phyloP scores from a whole-genome alignment of 1,284 basidiomycete genomes.

The Vanrija pseudolonga region DNA sequence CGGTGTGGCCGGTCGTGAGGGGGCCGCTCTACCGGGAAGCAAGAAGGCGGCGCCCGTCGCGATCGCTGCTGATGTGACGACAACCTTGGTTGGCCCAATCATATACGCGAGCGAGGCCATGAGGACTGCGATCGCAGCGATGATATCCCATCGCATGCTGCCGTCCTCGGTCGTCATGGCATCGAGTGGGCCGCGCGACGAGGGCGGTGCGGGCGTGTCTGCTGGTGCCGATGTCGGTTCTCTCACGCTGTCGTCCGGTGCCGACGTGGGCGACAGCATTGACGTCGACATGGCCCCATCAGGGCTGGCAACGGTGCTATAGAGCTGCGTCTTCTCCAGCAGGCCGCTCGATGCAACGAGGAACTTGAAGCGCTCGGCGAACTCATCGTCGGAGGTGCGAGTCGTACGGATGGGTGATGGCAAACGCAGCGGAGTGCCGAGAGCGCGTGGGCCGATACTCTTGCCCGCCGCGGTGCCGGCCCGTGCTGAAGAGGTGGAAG shows the following conservation, averaged over 20 bases:
- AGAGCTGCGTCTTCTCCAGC: conserved; percentile 26
- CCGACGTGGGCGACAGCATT: not conserved
- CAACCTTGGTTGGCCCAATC: conserved; percentile 1
- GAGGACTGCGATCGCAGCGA: not conserved
- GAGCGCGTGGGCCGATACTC: no score
- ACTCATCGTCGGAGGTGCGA: conserved; percentile 13
- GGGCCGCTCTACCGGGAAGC: not conserved
- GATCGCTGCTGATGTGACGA: conserved; percentile 3
- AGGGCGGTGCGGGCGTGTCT: not conserved
- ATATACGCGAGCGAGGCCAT: not conserved
- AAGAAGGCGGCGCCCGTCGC: conserved; percentile 6
- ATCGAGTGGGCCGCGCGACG: not conserved
- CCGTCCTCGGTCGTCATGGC: not conserved
- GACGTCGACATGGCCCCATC: not conserved
- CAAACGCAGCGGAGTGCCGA: no score
- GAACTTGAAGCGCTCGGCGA: conserved; percentile 43
- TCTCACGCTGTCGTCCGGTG: no score
- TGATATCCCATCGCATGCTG: conserved; percentile 1
- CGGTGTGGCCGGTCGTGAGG: not conserved
- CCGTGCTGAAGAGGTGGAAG: no score
- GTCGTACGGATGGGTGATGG: no score
- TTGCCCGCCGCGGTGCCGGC: no score
- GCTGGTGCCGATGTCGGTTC: not conserved
- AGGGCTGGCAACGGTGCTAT: not conserved
- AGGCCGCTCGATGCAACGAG: conserved; percentile 39